phyloP scores from a whole-genome alignment of 768 basidiomycete genomes.

The Fomitopsis serialis region DNA sequence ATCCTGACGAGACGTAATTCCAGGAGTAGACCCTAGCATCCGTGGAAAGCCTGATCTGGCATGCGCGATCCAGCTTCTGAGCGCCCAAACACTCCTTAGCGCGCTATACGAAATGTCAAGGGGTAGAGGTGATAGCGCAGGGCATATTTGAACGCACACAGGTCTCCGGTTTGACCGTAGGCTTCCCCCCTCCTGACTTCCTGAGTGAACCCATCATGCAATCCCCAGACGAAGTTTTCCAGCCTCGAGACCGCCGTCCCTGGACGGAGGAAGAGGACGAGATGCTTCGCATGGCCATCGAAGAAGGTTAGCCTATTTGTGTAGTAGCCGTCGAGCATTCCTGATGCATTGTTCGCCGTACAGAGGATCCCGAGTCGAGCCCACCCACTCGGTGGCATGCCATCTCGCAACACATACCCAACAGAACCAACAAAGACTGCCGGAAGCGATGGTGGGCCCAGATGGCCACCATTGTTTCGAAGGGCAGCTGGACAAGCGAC shows the following conservation, averaged over 20 bases:
- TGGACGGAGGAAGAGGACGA: conserved; percentile 19
- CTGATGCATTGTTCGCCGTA: not conserved
- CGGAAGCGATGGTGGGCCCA: conserved; percentile 60
- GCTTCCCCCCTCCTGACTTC: not conserved
- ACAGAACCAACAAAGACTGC: conserved; percentile 60
- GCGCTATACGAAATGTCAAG: not conserved
- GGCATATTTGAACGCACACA: not conserved
- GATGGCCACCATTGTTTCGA: conserved; percentile 58
- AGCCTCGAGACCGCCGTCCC: conserved; percentile 14
- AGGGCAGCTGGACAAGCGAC: conserved; percentile 57
- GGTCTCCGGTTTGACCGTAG: not conserved
- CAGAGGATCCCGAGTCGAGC: conserved; percentile 52
- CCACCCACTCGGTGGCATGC: conserved; percentile 61
- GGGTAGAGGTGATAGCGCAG: not conserved
- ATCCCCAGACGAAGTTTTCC: conserved; percentile 7
- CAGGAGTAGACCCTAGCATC: not conserved
- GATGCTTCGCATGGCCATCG: conserved; percentile 14
- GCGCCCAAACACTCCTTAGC: not conserved
- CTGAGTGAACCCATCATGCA: conserved; percentile 6
- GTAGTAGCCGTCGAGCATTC: not conserved
- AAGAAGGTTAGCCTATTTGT: conserved; percentile 10
- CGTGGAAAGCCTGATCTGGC: not conserved
- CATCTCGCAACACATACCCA: conserved; percentile 57
- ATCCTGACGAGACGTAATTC: not conserved
- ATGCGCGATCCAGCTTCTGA: not conserved